Conservation (phyloP, 331 rosid genomes). For the Prunus yedoensis region DNA sequence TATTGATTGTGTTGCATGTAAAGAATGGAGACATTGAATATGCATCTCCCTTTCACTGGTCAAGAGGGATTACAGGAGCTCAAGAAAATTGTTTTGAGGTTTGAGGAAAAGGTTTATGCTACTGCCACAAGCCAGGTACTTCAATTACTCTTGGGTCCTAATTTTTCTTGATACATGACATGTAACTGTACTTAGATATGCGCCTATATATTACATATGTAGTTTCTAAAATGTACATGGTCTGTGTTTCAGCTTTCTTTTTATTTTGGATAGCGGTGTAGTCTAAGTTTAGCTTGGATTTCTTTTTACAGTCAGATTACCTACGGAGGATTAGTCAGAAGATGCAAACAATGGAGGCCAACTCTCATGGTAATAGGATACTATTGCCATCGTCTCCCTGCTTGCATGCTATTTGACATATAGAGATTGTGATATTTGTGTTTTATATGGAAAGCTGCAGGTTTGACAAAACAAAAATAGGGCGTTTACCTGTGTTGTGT, state of each 20-base stretch:
- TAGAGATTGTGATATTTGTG: too few relatives aligned
- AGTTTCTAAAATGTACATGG: too few relatives aligned
- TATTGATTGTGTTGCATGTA: background rate
- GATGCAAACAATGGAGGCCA: slow-evolving; percentile 72
- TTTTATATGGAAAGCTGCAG: too few relatives aligned
- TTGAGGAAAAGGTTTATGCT: slow-evolving; percentile 64
- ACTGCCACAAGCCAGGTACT: slow-evolving; percentile 68
- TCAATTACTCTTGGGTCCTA: background rate
- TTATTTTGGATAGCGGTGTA: background rate
- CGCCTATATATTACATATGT: too few relatives aligned
- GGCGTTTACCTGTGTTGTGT: too few relatives aligned
- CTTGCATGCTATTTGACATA: background rate
- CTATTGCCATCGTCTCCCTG: background rate
- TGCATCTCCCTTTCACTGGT: slow-evolving; percentile 56
- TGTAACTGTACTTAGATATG: background rate
- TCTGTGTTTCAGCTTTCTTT: too few relatives aligned
- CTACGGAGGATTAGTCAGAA: slow-evolving; percentile 59
- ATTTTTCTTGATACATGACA: background rate
- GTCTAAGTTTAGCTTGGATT: background rate
- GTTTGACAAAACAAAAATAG: too few relatives aligned
- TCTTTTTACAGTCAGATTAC: slow-evolving; percentile 46
- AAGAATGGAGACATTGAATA: slow-evolving; percentile 69
- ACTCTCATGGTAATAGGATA: slow-evolving; percentile 43
- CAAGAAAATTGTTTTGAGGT: slow-evolving; percentile 57
- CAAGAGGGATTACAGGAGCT: slow-evolving; percentile 56